A percentile compares a stretch with the other conserved stretches of the same genome.
Conservation (phyloP, 192 early-diverging fungal species). For the Rhizophagus prolifer region DNA sequence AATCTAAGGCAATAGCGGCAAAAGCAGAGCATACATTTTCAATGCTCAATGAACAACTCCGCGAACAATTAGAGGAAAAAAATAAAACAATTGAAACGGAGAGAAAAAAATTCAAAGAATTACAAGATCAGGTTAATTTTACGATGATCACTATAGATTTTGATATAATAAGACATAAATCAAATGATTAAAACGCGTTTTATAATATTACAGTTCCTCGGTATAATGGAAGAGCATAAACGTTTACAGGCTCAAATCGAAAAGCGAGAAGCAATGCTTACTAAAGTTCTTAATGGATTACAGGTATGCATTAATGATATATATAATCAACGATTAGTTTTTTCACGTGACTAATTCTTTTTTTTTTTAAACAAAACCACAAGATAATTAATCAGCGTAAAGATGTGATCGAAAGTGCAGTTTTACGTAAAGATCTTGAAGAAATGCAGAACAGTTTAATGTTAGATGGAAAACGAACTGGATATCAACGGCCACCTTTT, state of each 20-base stretch:
- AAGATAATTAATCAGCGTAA: conserved; percentile 26
- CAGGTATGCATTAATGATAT: background rate
- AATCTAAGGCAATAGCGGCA: conserved; percentile 9
- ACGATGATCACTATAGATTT: background rate
- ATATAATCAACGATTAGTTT: background rate
- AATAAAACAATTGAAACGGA: conserved; percentile 36
- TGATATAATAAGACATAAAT: background rate
- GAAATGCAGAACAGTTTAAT: conserved; percentile 21
- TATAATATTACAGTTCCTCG: background rate
- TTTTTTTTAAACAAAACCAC: background rate
- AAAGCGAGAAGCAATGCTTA: conserved; percentile 16
- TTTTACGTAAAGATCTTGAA: conserved; percentile 18
- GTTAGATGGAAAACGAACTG: background rate
- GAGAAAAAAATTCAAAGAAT: conserved; percentile 26
- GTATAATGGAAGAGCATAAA: conserved; percentile 23
- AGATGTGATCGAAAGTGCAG: conserved; percentile 26
- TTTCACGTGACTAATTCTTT: background rate
- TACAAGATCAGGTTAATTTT: conserved; percentile 25
- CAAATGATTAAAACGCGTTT: background rate
- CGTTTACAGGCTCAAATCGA: conserved; percentile 21
- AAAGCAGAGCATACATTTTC: conserved; percentile 36
- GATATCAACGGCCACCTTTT: conserved; percentile 16
- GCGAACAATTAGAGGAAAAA: conserved; percentile 40
- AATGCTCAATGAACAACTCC: conserved; percentile 37
- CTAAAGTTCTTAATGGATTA: conserved; percentile 9